These are phyloP conservation scores for Thielaviopsis populi DNA, from an alignment of 2,329 filamentous ascomycete species.

Conservation along the genomic window DNA sequence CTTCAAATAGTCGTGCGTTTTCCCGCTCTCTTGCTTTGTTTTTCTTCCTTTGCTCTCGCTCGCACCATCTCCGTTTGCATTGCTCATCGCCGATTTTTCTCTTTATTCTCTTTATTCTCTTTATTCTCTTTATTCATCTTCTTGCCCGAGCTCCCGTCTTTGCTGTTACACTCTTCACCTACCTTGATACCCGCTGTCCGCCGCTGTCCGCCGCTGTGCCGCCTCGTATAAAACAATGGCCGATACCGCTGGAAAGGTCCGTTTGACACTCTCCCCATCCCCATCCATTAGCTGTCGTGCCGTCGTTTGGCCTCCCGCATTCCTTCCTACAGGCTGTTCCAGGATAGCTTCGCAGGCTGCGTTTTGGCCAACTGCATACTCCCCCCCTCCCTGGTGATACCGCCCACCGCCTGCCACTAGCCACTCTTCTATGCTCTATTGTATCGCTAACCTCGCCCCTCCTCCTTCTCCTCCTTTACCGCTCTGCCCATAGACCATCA, in stretches of 20 bases:
- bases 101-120: background rate
- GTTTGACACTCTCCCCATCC: background rate
- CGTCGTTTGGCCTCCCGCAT: slow-evolving; percentile 4
- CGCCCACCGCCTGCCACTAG: no score
- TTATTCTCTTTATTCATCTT: background rate
- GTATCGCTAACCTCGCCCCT: background rate
- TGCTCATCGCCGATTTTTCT: background rate
- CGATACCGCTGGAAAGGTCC: slow-evolving; percentile 17
- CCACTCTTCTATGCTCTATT: no score
- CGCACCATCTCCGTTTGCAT: background rate
- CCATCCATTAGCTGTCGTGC: no score
- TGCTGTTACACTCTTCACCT: no score
- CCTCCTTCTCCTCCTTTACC: background rate
- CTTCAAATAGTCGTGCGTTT: slow-evolving; percentile 2
- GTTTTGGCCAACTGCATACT: background rate
- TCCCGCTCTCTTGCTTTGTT: background rate
- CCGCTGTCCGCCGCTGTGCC: background rate
- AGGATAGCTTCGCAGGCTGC: background rate
- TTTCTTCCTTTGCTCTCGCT: background rate
- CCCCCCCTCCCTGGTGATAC: no score
- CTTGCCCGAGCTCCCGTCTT: no score
- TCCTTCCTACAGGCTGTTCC: no score
- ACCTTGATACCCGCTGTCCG: no score
- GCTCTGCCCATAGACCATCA: slow-evolving; percentile 60
- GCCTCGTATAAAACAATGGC: slow-evolving; percentile 13